phyloP scores from a whole-genome alignment of 495 filamentous ascomycete species.

The Aspergillus bridgeri region DNA sequence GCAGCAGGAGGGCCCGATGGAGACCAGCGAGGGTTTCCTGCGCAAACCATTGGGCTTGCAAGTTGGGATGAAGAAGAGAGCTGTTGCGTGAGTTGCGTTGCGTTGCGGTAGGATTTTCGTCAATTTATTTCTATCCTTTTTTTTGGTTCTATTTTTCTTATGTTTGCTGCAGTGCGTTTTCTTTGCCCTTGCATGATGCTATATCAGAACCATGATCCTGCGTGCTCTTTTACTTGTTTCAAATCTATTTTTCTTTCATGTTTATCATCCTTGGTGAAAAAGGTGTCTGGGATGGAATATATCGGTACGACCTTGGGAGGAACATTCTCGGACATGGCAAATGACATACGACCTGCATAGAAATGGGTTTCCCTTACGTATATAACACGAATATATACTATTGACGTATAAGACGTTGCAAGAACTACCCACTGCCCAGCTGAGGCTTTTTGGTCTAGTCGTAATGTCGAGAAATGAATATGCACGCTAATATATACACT shows the following conservation, averaged over 20 bases:
- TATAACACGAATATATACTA: too few relatives aligned
- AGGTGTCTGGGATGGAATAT: background rate
- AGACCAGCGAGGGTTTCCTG: slow-evolving; percentile 85
- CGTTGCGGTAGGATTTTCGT: background rate
- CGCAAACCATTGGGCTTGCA: slow-evolving; percentile 76
- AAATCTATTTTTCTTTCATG: background rate
- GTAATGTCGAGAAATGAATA: too few relatives aligned
- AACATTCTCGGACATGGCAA: background rate
- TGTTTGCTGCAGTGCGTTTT: background rate
- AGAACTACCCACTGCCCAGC: too few relatives aligned
- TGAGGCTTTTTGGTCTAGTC: too few relatives aligned
- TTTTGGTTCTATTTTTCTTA: background rate
- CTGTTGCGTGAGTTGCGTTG: background rate
- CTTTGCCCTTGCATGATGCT: background rate
- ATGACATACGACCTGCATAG: background rate
- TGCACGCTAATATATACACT: too few relatives aligned
- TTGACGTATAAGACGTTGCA: too few relatives aligned
- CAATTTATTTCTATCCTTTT: background rate
- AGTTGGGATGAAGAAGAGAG: slow-evolving; percentile 58
- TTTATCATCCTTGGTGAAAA: background rate
- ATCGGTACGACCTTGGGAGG: background rate
- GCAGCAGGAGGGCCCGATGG: slow-evolving; percentile 62
- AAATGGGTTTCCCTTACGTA: too few relatives aligned
- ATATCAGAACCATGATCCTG: background rate
- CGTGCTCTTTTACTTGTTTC: background rate